Evolutionary conservation across 495 filamentous ascomycete species (phyloP), one percentile per base, ranked within the genome.

Genomic region (Penicillium subrubescens): DNA sequence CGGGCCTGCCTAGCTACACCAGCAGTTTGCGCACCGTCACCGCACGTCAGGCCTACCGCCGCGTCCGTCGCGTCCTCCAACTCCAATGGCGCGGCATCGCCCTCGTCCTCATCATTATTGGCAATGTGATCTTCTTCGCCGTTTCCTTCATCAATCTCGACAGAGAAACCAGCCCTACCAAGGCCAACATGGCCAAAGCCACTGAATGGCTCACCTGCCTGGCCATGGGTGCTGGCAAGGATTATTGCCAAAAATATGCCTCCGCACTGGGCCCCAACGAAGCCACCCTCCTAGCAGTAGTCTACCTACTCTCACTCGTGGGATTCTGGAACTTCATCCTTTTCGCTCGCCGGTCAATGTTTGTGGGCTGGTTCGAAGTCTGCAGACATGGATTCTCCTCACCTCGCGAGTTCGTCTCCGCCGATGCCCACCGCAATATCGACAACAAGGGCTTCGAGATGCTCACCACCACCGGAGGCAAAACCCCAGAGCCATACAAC

Each of bases 41-140:
- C 8, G 92, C 96, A 21, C 86, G 90, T 55, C 93, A 95, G 69
- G 93, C 95, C 25, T 97, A 96, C 67, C 87, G 90, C 60, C 88
- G 96, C 53, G 85, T 98, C 37, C 85, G 87, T 54, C 88, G 92
- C 62, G 93, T 98, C 50, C 83, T 98, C n/a, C 87, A 89, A 71
- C 83, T 99, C 3, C 95, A 99, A 76, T 99, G 95, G 95, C 84
- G 96, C 63, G 93, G 93, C 53, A 92, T 96, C 51, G 85, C 86
- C 29, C 88, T 97, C 46, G 92, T 97, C 23, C 79, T 94, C 35
- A 87, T 97, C 68, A 96, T 98, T 64, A 82, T 97, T 59, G 84
- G 85, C 50, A 93, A 97, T 73, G 91, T 97, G 51, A 87, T 98
- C 65, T 94, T 96, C 81, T 94, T 98, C 72, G 88, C 93, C 10